Base-by-base conservation (phyloP, 1,284 basidiomycete species). In the Heterobasidion occidentale region DNA sequence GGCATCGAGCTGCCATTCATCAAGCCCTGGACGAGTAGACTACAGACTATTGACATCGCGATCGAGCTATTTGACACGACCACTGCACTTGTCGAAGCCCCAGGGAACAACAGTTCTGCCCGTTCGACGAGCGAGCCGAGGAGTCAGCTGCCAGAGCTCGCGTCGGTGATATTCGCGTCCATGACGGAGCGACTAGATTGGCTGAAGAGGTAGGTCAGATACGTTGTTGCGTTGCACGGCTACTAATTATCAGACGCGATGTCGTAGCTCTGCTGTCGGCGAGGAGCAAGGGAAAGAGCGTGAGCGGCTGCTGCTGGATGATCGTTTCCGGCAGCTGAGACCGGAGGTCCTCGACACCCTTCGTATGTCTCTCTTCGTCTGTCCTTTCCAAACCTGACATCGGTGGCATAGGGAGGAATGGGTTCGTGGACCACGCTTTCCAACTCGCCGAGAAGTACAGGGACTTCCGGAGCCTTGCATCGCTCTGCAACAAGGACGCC, bases 21-120 rank as follows among this genome's bases (percentile, higher is more conserved):
- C 56, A 83, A 88, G 61, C 83, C 92, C 1, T 99, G 96, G 96
- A 92, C 93, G 2, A 92, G 84, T 67, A 77, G 77, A 61, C 75
- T 80, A 7, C 69, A 73, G 0, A 70, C 91, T 49, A 81, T 97
- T 55, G 84, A 91, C 51, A 77, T 86, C 27, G 72, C 92, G 3
- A 77, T 89, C 47, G 78, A 79, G 49, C 77, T 95, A 19, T 95
- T 94, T 65, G 80, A 86, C 53, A 70, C 80, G 1, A 91, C 90
- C 0, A 81, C 75, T 58, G 77, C 76, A 59, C 69, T 74, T 9
- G 66, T 79, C 8, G 79, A 82, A 48, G 60, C 70, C 27, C 27
- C 27, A 5, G 9, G 20, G 20, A 14, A 19, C 19, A 9, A 11
- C 11, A 9, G 63, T 42, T 11, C 74, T 1, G 63, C 69, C 6